These are phyloP conservation scores for Isoetes engelmannii DNA, from an alignment of 83 land plant species.

Conservation along the genomic window DNA sequence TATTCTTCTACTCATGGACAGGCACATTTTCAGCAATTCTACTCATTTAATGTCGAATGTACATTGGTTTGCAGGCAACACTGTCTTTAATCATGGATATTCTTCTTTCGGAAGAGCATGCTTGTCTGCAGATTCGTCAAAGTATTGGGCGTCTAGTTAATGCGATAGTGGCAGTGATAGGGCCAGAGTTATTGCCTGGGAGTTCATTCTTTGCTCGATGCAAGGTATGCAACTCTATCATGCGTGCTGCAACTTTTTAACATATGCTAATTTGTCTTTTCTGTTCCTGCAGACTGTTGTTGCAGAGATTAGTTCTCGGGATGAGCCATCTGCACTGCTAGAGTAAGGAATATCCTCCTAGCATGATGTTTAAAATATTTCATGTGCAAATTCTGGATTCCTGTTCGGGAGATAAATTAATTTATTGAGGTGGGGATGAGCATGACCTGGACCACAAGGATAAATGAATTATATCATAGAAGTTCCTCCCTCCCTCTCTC, in stretches of 20 bases:
- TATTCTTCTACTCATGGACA: too few relatives aligned
- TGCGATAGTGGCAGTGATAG: conserved; percentile 95
- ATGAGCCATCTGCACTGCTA: conserved; percentile 75
- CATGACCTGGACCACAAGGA: too few relatives aligned
- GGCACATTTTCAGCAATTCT: too few relatives aligned
- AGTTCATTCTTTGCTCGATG: conserved; percentile 94
- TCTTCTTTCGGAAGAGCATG: conserved; percentile 74
- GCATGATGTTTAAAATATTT: not conserved
- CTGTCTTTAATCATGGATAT: conserved; percentile 81
- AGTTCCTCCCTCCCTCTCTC: too few relatives aligned
- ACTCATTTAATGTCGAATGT: too few relatives aligned
- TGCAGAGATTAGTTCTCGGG: conserved; percentile 76
- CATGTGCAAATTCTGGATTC: not conserved
- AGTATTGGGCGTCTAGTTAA: conserved; percentile 78
- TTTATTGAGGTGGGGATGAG: too few relatives aligned
- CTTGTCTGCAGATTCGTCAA: conserved; percentile 67
- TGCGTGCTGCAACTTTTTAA: too few relatives aligned
- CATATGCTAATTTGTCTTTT: not conserved
- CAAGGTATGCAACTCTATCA: conserved; percentile 48
- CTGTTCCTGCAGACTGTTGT: conserved; percentile 60
- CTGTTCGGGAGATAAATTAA: not conserved
- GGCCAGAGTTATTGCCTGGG: conserved; percentile 89
- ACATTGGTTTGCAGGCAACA: conserved; percentile 45
- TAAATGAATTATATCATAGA: too few relatives aligned
- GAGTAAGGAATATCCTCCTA: conserved; percentile 45